A percentile compares a stretch with the other conserved stretches of the same genome.
phyloP scores from a whole-genome alignment of 805 yeast genomes.

The Schwanniomyces polymorphus region DNA sequence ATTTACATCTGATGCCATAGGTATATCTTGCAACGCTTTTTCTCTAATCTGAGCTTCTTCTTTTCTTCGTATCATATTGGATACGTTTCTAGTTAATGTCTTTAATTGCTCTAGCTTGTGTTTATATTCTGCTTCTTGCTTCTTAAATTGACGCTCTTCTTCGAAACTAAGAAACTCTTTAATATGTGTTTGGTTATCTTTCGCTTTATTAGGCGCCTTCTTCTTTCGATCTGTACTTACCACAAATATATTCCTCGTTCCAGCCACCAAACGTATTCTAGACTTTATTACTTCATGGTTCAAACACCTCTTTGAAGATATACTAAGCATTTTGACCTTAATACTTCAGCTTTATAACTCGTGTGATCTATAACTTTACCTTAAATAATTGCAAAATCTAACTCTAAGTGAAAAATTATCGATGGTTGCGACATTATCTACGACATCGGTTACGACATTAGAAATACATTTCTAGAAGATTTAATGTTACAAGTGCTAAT shows the following conservation, averaged over 20 bases:
- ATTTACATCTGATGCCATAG: conserved; percentile 17
- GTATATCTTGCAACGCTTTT: conserved; percentile 10
- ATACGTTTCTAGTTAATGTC: conserved; percentile 27
- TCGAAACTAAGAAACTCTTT: conserved; percentile 22
- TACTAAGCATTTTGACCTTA: neutral
- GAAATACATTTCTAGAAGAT: neutral
- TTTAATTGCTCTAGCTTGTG: conserved; percentile 26
- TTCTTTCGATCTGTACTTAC: conserved; percentile 7
- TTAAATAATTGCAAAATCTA: neutral
- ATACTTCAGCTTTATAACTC: neutral
- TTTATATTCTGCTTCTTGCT: conserved; percentile 22
- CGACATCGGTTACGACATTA: neutral
- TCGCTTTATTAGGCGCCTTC: conserved; percentile 1
- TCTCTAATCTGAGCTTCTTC: conserved; percentile 15
- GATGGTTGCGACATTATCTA: neutral
- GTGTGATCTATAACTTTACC: neutral
- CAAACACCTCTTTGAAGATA: neutral
- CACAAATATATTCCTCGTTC: conserved; percentile 8
- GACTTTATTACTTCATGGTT: neutral
- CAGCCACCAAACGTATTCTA: neutral
- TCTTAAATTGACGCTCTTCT: conserved; percentile 13
- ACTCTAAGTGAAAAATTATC: neutral
- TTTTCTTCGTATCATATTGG: conserved; percentile 19
- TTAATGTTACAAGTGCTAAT: neutral
- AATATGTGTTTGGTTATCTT: conserved; percentile 1